Conservation (phyloP, 1,284 basidiomycete species). For the Cryptococcus wingfieldii region DNA sequence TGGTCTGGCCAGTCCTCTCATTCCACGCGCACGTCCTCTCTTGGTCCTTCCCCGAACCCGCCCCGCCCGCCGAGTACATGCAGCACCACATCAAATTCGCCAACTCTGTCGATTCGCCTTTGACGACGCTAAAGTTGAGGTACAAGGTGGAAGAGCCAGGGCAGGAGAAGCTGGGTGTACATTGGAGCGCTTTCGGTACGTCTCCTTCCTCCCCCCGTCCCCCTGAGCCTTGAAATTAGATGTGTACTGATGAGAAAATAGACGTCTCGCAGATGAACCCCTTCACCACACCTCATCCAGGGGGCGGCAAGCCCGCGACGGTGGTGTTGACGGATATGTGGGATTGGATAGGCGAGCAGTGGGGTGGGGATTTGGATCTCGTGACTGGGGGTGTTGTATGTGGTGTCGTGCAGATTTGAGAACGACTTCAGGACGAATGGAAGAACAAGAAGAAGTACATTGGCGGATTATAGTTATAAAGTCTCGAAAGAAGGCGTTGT, state of each 20-base stretch:
- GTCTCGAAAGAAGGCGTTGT: too few relatives aligned
- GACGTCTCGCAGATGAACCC: slow-evolving; percentile 48
- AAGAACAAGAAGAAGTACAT: background rate
- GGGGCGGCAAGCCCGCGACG: slow-evolving; percentile 38
- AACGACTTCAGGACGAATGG: too few relatives aligned
- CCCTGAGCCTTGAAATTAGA: background rate
- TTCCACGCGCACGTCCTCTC: slow-evolving; percentile 86
- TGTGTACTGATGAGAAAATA: slow-evolving; percentile 3
- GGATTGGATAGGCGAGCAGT: slow-evolving; percentile 37
- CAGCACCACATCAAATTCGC: slow-evolving; percentile 81
- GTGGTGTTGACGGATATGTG: slow-evolving; percentile 41
- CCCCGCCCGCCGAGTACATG: slow-evolving; percentile 66
- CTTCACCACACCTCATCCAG: slow-evolving; percentile 29
- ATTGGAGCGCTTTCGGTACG: slow-evolving; percentile 46
- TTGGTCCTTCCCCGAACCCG: slow-evolving; percentile 71
- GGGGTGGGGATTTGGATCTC: slow-evolving; percentile 38
- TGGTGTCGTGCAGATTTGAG: slow-evolving; percentile 31
- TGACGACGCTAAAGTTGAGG: slow-evolving; percentile 35
- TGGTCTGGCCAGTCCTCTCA: slow-evolving; percentile 62
- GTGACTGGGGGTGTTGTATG: slow-evolving; percentile 39
- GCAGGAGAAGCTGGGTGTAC: slow-evolving; percentile 28
- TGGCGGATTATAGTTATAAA: too few relatives aligned
- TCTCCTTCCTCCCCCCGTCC: background rate
- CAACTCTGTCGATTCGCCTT: slow-evolving; percentile 32
- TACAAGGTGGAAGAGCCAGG: slow-evolving; percentile 14